Conservation (phyloP, 176 grass and related monocot species). For the Poa pratensis region DNA sequence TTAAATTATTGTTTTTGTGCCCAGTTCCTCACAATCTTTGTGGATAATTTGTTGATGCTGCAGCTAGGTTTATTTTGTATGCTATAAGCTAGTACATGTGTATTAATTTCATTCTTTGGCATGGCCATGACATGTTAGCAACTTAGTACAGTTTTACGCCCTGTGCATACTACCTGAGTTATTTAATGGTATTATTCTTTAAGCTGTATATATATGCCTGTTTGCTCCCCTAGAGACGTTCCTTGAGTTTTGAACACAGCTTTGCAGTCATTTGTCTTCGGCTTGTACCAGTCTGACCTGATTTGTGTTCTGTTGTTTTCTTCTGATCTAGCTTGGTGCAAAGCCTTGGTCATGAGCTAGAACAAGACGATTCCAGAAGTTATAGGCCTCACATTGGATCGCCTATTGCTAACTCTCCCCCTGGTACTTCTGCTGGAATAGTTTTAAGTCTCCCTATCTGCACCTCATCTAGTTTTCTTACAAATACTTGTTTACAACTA, state of each 20-base stretch:
- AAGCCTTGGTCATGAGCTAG: constrained; percentile 78
- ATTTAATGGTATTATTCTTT: neutral
- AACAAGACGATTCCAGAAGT: constrained; percentile 77
- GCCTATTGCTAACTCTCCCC: constrained; percentile 86
- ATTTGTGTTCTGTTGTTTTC: constrained; percentile 22
- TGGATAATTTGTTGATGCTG: constrained; percentile 21
- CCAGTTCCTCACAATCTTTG: constrained; percentile 4
- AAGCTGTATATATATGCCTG: neutral
- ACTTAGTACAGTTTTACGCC: neutral
- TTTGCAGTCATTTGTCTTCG: constrained; percentile 14
- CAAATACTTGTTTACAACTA: constrained; percentile 26
- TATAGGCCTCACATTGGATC: constrained; percentile 72
- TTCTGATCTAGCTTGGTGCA: constrained; percentile 85
- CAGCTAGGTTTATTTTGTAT: constrained; percentile 1
- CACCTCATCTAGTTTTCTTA: neutral
- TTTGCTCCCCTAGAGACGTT: neutral
- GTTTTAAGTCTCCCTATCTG: constrained; percentile 30
- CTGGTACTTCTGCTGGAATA: constrained; percentile 61
- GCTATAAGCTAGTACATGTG: neutral
- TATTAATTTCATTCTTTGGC: constrained; percentile 10
- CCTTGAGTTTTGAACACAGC: neutral
- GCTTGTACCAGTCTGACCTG: constrained; percentile 19
- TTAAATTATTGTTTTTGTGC: neutral
- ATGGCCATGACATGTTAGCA: neutral
- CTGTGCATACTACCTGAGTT: neutral